Evolutionary conservation across 2,329 filamentous ascomycete species (phyloP).

Genomic region (Mycocentrospora acerina): DNA sequence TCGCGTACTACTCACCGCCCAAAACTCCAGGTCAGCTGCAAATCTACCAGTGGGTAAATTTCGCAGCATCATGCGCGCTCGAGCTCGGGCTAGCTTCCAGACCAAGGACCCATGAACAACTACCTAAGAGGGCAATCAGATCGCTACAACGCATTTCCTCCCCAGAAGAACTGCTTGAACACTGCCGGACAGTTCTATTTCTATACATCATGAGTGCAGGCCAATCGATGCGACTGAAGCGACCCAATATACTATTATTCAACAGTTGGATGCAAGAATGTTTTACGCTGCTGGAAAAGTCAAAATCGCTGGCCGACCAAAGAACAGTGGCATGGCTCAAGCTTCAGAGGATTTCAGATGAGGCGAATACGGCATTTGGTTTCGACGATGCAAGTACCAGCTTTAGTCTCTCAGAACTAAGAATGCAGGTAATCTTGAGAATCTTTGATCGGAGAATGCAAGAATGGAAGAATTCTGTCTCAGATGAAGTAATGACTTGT

Average conservation of each 20-base stretch:
- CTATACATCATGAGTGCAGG: slow-evolving; percentile 37
- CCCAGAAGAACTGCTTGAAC: slow-evolving; percentile 36
- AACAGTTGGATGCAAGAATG: slow-evolving; percentile 44
- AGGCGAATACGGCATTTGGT: slow-evolving; percentile 40
- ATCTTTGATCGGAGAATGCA: slow-evolving; percentile 41
- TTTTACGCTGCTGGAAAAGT: slow-evolving; percentile 32
- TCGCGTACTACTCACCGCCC: slow-evolving; percentile 38
- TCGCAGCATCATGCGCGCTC: slow-evolving; percentile 39
- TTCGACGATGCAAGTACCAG: slow-evolving; percentile 42
- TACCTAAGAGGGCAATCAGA: slow-evolving; percentile 36
- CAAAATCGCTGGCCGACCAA: slow-evolving; percentile 31
- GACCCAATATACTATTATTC: slow-evolving; percentile 36
- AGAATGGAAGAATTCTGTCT: slow-evolving; percentile 36
- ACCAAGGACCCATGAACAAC: slow-evolving; percentile 39
- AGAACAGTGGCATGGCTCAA: slow-evolving; percentile 33
- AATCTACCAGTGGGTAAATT: slow-evolving; percentile 39
- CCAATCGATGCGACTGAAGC: slow-evolving; percentile 35
- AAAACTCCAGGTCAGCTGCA: slow-evolving; percentile 34
- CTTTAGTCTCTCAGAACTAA: slow-evolving; percentile 38
- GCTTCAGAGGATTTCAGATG: slow-evolving; percentile 39
- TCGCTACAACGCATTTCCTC: slow-evolving; percentile 38
- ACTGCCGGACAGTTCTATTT: slow-evolving; percentile 36
- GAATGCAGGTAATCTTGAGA: slow-evolving; percentile 38
- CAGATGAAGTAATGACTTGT: slow-evolving; percentile 34
- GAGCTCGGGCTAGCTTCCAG: slow-evolving; percentile 41